Evolutionary conservation across 2,329 filamentous ascomycete species (phyloP), one percentile per base, ranked within the genome.

Genomic region (Aspergillus chevalieri): DNA sequence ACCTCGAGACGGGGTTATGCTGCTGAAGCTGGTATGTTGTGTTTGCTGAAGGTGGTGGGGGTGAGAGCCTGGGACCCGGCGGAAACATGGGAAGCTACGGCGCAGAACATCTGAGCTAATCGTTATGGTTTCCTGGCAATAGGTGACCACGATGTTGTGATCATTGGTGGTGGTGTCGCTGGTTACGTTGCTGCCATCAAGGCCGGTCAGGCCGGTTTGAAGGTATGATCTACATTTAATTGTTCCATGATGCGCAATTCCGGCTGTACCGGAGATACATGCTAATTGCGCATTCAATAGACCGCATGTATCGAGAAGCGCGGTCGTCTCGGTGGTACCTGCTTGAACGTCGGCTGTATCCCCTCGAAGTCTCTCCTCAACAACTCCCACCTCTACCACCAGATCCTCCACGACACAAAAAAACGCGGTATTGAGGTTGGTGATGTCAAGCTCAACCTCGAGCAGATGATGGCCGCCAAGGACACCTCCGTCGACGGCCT

Each of bases 101-200:
- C 38, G 47, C 58, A 55, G 28, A 53, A 41, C 15, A 19, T 19
- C 38, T 41, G 38, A 21, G 38, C 38, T 41, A 41, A 41, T 41
- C 15, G 12, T 19, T 41, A 21, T 51, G 44, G 41, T 47, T 47
- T 12, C 48, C 50, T 48, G 48, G 24, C 22, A 52, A 60, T 71
- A 89, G 89, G 91, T 73, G 89, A 96, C 73, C 94, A 95, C 74
- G 93, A 98, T 73, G 80, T 98, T 49, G 86, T 98, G 67, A 91
- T 98, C 74, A 95, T 98, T 67, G 93, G 93, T 66, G 93, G 93
- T 72, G 93, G 93, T 77, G 93, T 97, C 66, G 93, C 92, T 63
- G 93, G 93, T 69, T 98, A 98, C 77, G 93, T 98, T 65, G 92
- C 93, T 59, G 93, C 93, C 65, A 98, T 98, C 80, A 98, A 97